Evolutionary conservation across 129 eudicot species (phyloP), one percentile per base, ranked within the genome.

Genomic region (Pulicaria dysenterica): DNA sequence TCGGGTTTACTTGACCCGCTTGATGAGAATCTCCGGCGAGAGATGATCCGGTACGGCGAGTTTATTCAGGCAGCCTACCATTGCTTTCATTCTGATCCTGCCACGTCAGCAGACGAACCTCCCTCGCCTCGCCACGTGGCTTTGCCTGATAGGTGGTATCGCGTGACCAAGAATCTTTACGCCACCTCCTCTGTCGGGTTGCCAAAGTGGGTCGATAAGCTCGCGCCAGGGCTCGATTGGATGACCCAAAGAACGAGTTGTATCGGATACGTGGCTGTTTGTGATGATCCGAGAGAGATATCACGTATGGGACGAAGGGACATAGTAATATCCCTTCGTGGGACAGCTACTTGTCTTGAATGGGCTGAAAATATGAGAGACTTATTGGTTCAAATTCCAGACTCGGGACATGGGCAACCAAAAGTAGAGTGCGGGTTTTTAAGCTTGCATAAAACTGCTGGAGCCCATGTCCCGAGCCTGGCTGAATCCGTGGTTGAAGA

Each of bases 221-320:
- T 90, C 41, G 97, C 98, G 3, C 96, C 96, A 0, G 93, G 91
- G 63, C 92, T 93, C 34, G 87, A 89, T 10, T 94, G 98, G 98
- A 94, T 94, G 98, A 94, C 95, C 72, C 96, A 94, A 13, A 65
- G 96, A 47, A 81, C 96, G 0, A 90, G 98, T 49, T 84, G 96
- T 88, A 75, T 90, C 1, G 98, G 98, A 40, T 94, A 85, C 40
- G 98, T 94, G 58, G 98, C 98, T 3, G 98, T 94, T 0, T 94
- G 98, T 81, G 92, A 94, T 10, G 96, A 94, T 60, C 80, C 44
- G 0, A 73, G 82, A 34, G 98, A 94, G 79, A 87, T 94, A 53
- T 85, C 90, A 54, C 83, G 98, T 77, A 94, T 94, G 96, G 98
- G 98, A 61, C 72, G 98, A 41, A 83, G 96, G 43, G 96, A 94